Base-by-base conservation (phyloP, 2,329 filamentous ascomycete genomes). In the Fusarium lyarnte region DNA sequence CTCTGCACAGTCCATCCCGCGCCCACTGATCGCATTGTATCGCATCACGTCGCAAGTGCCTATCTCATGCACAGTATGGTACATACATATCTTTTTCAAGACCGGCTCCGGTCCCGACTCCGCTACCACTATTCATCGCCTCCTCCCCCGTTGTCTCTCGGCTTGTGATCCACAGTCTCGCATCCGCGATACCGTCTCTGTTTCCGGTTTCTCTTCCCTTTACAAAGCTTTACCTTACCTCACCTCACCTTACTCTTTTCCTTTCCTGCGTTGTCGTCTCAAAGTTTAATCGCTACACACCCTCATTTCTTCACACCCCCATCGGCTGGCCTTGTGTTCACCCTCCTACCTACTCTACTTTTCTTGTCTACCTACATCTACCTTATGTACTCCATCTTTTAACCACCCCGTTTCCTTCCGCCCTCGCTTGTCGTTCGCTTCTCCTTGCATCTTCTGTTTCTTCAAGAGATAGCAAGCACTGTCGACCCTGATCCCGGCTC, bases 271-370 rank as follows among this genome's bases (percentile, higher is more conserved):
- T 63, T 66, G 67, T 67, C 74, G 52, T 58, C 62, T 73, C 58
- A 74, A 73, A 73, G 70, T 75, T 73, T 75, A 73, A 63, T 55
- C 67, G 72, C 64, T 69, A 63, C 70, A 68, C 61, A 60, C 71
- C 64, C 53, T 35, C 59, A 60, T 66, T 57, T 49, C 51, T 33
- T 46, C 60, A 63, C 74, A 66, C 63, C 69, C 71, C 63, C 63
- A 54, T 72, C 49, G 52, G 63, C 39, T 27, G 47, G 58, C 43
- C 59, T 74, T 49, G 39, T 57, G 35, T 46, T 70, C 62, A 73
- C 62, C 62, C 67, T 74, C 67, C 70, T 73, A 51, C 65, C 27
- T 73, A 51, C 25, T 25, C 25, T 25, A 25, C 25, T 66, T 33
- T 42, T 36, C 58, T 63, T 63, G 13, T 36, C 43, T 64, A 35